Evolutionary conservation across 2,329 filamentous ascomycete species (phyloP).

Genomic region (Tolypocladium paradoxum): DNA sequence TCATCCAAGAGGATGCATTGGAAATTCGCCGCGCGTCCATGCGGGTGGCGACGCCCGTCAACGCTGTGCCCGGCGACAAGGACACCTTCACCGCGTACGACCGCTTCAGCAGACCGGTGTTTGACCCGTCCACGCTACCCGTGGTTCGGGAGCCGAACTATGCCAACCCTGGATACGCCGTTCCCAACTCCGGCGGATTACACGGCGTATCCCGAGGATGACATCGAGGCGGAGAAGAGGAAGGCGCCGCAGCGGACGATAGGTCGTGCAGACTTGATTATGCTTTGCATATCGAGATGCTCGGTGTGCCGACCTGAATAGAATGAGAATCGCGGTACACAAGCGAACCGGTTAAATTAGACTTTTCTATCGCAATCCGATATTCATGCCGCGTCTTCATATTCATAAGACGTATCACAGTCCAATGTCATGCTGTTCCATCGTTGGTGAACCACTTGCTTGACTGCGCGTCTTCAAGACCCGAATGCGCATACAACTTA

Average conservation of each 20-base stretch:
- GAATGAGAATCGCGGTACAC: background rate
- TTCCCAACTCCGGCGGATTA: background rate
- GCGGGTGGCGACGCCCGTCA: constrained; percentile 19
- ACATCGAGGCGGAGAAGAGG: background rate
- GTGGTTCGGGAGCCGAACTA: background rate
- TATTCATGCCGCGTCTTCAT: background rate
- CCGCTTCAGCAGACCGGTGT: constrained; percentile 31
- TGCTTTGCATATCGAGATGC: background rate
- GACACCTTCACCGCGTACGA: constrained; percentile 35
- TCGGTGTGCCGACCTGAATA: background rate
- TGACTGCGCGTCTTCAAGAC: background rate
- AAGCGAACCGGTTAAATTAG: background rate
- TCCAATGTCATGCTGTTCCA: background rate
- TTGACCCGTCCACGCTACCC: constrained; percentile 2
- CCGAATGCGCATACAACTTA: background rate
- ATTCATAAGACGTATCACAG: background rate
- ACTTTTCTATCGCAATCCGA: background rate
- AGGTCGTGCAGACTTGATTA: background rate
- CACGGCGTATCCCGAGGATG: background rate
- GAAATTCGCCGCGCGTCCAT: constrained; percentile 26
- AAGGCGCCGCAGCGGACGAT: background rate
- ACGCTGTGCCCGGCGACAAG: constrained; percentile 25
- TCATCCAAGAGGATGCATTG: constrained; percentile 31
- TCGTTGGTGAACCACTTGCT: background rate
- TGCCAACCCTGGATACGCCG: background rate